phyloP scores from a whole-genome alignment of 1,139 yeast species.

The Kluyveromyces marxianus region DNA sequence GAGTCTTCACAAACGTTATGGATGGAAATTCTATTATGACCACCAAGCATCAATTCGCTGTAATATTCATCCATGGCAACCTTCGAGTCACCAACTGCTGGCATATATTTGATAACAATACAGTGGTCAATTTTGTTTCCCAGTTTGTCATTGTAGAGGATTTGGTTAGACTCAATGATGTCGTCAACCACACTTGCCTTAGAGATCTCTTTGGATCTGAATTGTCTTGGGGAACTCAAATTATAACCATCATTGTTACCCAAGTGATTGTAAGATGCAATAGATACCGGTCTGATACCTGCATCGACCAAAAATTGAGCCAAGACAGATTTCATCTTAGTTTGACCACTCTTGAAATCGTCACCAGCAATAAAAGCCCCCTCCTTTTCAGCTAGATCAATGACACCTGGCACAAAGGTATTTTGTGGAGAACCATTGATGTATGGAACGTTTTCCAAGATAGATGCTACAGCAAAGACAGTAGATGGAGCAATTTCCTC shows the following conservation, averaged over 20 bases:
- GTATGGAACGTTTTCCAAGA: constrained; percentile 80
- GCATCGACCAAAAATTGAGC: constrained; percentile 96
- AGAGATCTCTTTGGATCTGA: constrained; percentile 91
- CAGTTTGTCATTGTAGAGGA: constrained; percentile 72
- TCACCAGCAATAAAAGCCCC: constrained; percentile 88
- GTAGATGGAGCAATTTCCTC: constrained; percentile 87
- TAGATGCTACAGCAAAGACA: constrained; percentile 85
- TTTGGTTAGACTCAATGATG: constrained; percentile 81
- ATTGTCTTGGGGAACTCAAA: constrained; percentile 85
- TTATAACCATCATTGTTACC: constrained; percentile 97
- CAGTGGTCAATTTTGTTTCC: constrained; percentile 87
- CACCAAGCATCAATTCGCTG: constrained; percentile 95
- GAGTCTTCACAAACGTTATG: constrained; percentile 97
- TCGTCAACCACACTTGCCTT: constrained; percentile 92
- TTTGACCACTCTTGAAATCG: constrained; percentile 95
- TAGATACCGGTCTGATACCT: constrained; percentile 89
- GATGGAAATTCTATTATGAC: constrained; percentile 87
- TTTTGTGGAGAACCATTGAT: constrained; percentile 97
- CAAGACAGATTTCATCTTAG: constrained; percentile 87
- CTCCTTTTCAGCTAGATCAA: constrained; percentile 78
- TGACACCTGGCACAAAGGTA: constrained; percentile 92
- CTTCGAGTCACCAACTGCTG: constrained; percentile 93
- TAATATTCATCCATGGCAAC: constrained; percentile 98
- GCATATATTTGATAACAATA: constrained; percentile 88
- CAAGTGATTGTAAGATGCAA: constrained; percentile 92